Evolutionary conservation across 2,329 filamentous ascomycete species (phyloP), one percentile per base, ranked within the genome.

Genomic region (Aspergillus novofumigatus): DNA sequence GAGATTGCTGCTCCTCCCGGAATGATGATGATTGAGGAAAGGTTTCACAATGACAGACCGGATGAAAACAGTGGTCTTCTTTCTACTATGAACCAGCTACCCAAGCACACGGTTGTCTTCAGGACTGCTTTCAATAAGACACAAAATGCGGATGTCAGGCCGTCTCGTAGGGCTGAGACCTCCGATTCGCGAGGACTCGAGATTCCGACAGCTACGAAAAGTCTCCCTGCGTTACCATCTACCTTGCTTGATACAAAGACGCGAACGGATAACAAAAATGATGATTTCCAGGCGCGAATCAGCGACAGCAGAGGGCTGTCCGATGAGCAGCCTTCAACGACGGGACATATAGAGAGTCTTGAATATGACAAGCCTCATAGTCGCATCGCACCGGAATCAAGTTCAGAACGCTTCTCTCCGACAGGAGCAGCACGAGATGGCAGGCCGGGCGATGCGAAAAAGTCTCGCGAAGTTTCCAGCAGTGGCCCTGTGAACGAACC

Each of bases 1-100:
- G 72, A 78, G 49, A 76, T 80, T 48, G 67, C 70, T 44, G 69
- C 77, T 28, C 77, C 77, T 14, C 77, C 77, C 17, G 77, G 77
- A 4, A 78, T 76, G 1, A 74, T 74, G 55, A 73, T 79, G 67
- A 64, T 80, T 44, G 75, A 76, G 53, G 77, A 80, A 64, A 70
- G 70, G 29, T 74, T 78, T 49, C 60, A 82, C 79, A 60, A 82
- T 78, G 59, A 84, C 79, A 65, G 83, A 32, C 55, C 58, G 38
- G 57, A 57, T 51, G 59, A 49, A n/a, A 56, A 50, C 72, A 65
- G 74, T 79, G 28, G 74, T 71, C 64, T 23, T 67, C 64, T 23
- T 67, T 70, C 48, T 70, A 69, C 26, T 71, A 76, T 56, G 74
- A 73, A 42, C 8, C 59, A 62, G 32, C 25, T 67, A 28, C 77